Conservation (phyloP, 2,329 filamentous ascomycete species). For the Neofusicoccum parvum region DNA sequence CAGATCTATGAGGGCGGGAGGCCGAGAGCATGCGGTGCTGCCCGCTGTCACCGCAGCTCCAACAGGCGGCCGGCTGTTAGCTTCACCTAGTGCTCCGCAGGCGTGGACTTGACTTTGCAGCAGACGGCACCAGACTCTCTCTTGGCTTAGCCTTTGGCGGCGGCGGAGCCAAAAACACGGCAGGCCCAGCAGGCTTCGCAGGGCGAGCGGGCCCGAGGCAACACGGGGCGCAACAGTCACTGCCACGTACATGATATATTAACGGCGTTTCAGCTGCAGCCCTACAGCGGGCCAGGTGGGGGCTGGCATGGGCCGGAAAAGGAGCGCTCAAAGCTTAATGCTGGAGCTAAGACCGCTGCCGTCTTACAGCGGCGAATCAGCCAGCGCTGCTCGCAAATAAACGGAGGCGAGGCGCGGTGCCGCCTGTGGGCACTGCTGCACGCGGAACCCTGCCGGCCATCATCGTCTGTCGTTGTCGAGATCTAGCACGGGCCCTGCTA, state of each 20-base stretch:
- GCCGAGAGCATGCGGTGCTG: no score
- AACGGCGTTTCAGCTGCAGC: neutral
- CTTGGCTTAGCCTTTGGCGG: no score
- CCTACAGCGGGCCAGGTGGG: neutral
- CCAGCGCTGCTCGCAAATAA: neutral
- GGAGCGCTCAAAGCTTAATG: neutral
- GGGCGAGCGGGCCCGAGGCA: no score
- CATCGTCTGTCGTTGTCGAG: neutral
- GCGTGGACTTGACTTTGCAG: no score
- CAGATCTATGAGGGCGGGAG: no score
- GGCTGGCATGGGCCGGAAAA: neutral
- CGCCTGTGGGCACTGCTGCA: neutral
- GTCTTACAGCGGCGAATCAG: neutral
- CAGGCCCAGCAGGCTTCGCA: no score
- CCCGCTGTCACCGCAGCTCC: no score
- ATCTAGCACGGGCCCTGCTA: neutral
- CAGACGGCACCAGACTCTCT: no score
- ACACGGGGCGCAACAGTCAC: neutral
- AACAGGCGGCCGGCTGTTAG: no score
- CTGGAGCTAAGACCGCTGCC: neutral
- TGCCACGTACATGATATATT: neutral
- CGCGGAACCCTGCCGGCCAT: neutral
- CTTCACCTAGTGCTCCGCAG: no score
- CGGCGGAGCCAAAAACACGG: neutral
- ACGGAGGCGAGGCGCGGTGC: neutral